Evolutionary conservation across 495 filamentous ascomycete genomes (phyloP).

Genomic region (Paragyromitra xinjiangensis): DNA sequence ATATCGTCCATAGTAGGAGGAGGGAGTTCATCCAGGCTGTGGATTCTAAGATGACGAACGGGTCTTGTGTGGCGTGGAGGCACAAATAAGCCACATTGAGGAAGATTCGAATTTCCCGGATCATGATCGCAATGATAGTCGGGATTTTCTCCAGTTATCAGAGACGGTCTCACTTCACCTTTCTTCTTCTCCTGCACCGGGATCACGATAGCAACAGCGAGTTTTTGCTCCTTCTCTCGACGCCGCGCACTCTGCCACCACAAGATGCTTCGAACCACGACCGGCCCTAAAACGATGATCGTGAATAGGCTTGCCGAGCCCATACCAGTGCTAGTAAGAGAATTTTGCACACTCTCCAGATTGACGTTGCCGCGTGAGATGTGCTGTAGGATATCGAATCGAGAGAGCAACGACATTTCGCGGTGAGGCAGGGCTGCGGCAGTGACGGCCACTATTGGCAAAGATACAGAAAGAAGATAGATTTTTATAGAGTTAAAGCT

Average conservation of each 20-base stretch:
- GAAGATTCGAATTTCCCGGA: not conserved
- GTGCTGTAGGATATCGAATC: conserved; percentile 29
- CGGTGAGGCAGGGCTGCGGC: conserved; percentile 16
- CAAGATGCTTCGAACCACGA: conserved; percentile 45
- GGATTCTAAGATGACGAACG: conserved; percentile 38
- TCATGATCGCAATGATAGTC: conserved; percentile 34
- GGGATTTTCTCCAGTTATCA: conserved; percentile 48
- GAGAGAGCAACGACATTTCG: conserved; percentile 25
- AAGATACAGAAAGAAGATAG: conserved; percentile 27
- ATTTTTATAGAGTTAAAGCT: conserved; percentile 12
- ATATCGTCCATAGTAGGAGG: conserved; percentile 44
- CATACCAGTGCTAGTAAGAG: conserved; percentile 29
- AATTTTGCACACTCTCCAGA: conserved; percentile 36
- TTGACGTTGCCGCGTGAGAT: conserved; percentile 30
- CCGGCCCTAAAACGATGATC: conserved; percentile 36
- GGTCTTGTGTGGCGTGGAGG: conserved; percentile 1
- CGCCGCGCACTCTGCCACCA: conserved; percentile 29
- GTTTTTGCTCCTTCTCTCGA: conserved; percentile 8
- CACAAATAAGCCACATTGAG: not conserved
- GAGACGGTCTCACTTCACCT: conserved; percentile 3
- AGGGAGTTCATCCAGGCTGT: conserved; percentile 42
- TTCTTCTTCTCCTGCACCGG: not conserved
- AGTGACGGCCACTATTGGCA: conserved; percentile 32
- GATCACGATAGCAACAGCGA: not conserved
- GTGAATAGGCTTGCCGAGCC: conserved; percentile 31